phyloP scores from a whole-genome alignment of 73 alveolate species.

The Diophrys sp. region DNA sequence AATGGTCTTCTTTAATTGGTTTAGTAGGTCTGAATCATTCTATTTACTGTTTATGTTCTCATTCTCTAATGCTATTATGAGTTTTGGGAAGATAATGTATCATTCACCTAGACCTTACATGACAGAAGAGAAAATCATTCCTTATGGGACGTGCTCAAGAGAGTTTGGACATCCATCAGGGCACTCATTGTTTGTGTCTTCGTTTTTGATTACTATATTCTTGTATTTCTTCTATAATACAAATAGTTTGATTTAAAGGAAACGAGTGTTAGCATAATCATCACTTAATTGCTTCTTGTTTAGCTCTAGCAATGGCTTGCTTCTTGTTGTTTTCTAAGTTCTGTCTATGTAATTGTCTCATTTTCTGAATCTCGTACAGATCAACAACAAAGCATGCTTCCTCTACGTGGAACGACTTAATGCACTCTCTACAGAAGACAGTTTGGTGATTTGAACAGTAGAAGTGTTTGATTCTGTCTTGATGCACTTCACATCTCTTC shows the following conservation, averaged over 20 bases:
- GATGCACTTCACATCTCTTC: slow-evolving; percentile 83
- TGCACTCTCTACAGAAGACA: slow-evolving; percentile 92
- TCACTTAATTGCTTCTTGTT: too few relatives aligned
- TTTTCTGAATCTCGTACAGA: slow-evolving; percentile 52
- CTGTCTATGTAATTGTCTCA: slow-evolving; percentile 47
- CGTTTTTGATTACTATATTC: neutral
- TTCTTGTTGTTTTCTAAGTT: slow-evolving; percentile 33
- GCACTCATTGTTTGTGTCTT: slow-evolving; percentile 8
- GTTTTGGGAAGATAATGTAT: slow-evolving; percentile 19
- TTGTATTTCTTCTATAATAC: neutral
- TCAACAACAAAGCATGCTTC: slow-evolving; percentile 70
- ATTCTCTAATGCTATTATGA: slow-evolving; percentile 9
- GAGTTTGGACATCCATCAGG: slow-evolving; percentile 57
- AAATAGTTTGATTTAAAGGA: too few relatives aligned
- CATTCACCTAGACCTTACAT: slow-evolving; percentile 31
- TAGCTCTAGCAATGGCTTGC: too few relatives aligned
- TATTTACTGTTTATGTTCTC: neutral
- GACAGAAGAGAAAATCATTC: slow-evolving; percentile 6
- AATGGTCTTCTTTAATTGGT: neutral
- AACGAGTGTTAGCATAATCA: too few relatives aligned
- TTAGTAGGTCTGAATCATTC: neutral
- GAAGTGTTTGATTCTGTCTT: slow-evolving; percentile 90
- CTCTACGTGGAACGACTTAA: slow-evolving; percentile 82
- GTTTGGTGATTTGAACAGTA: slow-evolving; percentile 91
- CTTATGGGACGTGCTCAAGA: slow-evolving; percentile 22